A percentile compares a stretch with the other conserved stretches of the same genome.
Conservation (phyloP, 495 filamentous ascomycete species). For the Cercophora sp. region DNA sequence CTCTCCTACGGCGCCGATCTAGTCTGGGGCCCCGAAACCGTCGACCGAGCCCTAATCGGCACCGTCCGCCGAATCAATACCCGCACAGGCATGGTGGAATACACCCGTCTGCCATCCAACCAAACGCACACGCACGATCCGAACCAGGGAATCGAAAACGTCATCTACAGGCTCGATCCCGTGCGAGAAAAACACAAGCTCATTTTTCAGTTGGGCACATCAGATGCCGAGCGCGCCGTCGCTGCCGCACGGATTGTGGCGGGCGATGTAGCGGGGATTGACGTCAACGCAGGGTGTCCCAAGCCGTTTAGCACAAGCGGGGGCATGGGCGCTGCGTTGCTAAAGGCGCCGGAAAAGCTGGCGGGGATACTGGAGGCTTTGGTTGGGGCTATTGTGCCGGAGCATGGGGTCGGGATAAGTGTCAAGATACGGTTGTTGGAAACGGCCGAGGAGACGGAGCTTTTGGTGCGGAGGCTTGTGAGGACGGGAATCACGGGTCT, state of each 20-base stretch:
- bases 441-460: constrained; percentile 64
- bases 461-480: constrained; percentile 68
- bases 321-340: constrained; percentile 91
- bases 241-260: constrained; percentile 79
- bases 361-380: constrained; percentile 75
- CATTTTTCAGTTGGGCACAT: constrained; percentile 89
- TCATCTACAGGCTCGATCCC: constrained; percentile 84
- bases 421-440: constrained; percentile 93
- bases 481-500: constrained; percentile 85
- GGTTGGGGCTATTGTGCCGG: constrained; percentile 68
- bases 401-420: constrained; percentile 81
- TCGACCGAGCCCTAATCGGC: constrained; percentile 87
- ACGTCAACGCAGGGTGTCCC: constrained; percentile 94
- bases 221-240: constrained; percentile 74
- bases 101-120: constrained; percentile 69
- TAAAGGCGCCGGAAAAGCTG: constrained; percentile 77
- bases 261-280: constrained; percentile 83
- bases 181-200: constrained; percentile 63
- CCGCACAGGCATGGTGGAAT: constrained; percentile 74
- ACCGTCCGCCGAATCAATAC: constrained; percentile 71
- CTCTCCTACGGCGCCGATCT: constrained; percentile 94
- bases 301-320: constrained; percentile 89
- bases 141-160: constrained; percentile 57
- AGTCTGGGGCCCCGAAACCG: constrained; percentile 95
- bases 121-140: constrained; percentile 41